Base-by-base conservation (phyloP, 2,329 filamentous ascomycete genomes). In the Herpotrichia juniperi region DNA sequence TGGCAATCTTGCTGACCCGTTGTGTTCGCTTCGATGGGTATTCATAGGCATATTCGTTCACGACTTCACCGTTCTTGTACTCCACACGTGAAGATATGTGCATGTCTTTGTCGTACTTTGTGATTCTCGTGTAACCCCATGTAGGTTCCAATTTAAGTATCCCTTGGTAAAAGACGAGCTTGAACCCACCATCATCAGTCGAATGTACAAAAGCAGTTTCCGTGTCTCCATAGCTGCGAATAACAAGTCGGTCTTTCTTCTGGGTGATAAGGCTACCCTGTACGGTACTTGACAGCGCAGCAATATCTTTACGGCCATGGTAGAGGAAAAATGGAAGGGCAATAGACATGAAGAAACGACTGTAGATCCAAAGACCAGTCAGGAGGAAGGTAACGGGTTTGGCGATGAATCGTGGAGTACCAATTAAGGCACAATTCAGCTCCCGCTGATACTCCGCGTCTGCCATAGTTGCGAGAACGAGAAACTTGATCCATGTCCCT, bases 401-500 rank as follows among this genome's bases (percentile, higher is more conserved):
- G 4, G 71, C 71, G 10, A 79, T 42, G 19, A 74, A 42, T 3
- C 54, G 56, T 11, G 73, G 72, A 21, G 74, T 72, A 17, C 58
- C 46, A 39, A 66, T 62, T 46, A 79, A 70, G 43, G 77, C 74
- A 59, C 78, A 77, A 50, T 78, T 73, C 40, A 82, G 69, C 48
- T 83, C 80, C 53, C 79, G 69, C 55, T 82, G 77, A 53, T 78
- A 81, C 56, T 83, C 80, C 0, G 78, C 75, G 57, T 83, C 80
- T 2, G 80, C 80, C 56, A 82, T 74, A 17, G 80, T 68, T 10
- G 80, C 78, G 37, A 82, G 74, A 7, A 80, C 67, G 28, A 79
- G 67, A 57, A 82, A 81, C 47, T 82, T 83, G 53, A 79, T 65
- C 48, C 73, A 69, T 2, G 72, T 66, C 1, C 78, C 77, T 1